Evolutionary conservation across 371 early-diverging fungal species (phyloP), one percentile per base, ranked within the genome.

Genomic region (Mucor sp.): DNA sequence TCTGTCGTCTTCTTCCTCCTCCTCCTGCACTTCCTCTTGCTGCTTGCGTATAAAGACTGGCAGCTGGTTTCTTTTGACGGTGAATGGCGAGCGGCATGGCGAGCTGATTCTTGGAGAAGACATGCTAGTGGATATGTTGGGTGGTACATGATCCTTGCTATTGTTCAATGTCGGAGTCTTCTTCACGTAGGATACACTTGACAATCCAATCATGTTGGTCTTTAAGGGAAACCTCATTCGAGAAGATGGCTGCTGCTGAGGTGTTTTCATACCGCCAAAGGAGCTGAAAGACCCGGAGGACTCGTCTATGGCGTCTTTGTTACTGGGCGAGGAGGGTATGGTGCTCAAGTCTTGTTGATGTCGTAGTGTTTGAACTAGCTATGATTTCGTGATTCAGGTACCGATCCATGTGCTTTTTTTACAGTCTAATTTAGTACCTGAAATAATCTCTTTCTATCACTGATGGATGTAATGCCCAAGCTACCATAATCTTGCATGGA

Each of bases 401-500:
- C 41, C 41, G 41, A 86, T 61, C 7, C 27, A 14, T 47, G 21
- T 32, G 23, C 19, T 23, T 25, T 19, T 25, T 47, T 56, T 28
- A 56, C 7, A 56, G 30, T 60, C 41, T 41, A 41, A 17, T 60
- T 28, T 14, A 25, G 28, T 69, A 64, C 69, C 25, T 69, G 69
- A 72, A 90, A 91, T 58, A 78, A 79, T 65, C 85, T 69, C 64
- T 91, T 90, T 47, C 93, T 74, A 71, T 92, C 93, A 48, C 90
- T 89, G 84, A 88, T 88, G 30, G 84, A 78, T 27, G 80, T 83
- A 27, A 92, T 87, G 17, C 93, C 93, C 44, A 91, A 72, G n/a
- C 82, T 71, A 55, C 75, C 80, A 71, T 91, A 92, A 9, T 41
- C 41, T 41, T 41, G 41, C 41, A 41, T 41, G 15, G 41, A 41